These are phyloP conservation scores for Fusarium heterosporum DNA, from an alignment of 2,329 filamentous ascomycete genomes.

Conservation along the genomic window DNA sequence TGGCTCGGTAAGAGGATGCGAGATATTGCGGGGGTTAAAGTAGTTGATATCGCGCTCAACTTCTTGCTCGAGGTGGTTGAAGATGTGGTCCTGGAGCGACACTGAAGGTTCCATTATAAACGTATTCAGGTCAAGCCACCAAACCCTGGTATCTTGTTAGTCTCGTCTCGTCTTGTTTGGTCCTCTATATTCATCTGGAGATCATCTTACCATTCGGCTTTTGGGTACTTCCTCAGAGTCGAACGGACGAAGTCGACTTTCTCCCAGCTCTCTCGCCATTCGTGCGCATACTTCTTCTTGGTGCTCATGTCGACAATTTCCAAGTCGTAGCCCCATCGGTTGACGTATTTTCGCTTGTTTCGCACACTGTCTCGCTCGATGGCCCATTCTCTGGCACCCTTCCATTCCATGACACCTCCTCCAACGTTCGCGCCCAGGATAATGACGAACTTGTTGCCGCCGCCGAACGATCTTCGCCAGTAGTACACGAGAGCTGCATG, in stretches of 20 bases:
- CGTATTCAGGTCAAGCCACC: conserved; percentile 98
- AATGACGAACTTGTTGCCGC: conserved; percentile 91
- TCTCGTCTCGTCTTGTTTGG: conserved; percentile 8
- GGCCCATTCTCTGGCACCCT: conserved; percentile 96
- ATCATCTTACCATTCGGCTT: conserved; percentile 87
- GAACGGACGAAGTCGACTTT: conserved; percentile 95
- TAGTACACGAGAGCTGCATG: conserved; percentile 58
- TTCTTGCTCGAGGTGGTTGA: conserved; percentile 78
- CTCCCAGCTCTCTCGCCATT: conserved; percentile 99
- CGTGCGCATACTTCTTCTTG: conserved; percentile 97
- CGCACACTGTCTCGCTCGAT: conserved; percentile 95
- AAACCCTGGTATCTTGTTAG: conserved; percentile 81
- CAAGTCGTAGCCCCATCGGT: conserved; percentile 91
- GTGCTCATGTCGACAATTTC: conserved; percentile 99
- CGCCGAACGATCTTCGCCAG: conserved; percentile 81
- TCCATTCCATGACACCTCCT: conserved; percentile 99
- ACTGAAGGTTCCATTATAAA: conserved; percentile 97
- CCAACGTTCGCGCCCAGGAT: conserved; percentile 94
- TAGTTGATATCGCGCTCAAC: conserved; percentile 96
- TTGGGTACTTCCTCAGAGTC: conserved; percentile 90
- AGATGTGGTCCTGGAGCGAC: conserved; percentile 90
- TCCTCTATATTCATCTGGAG: neutral
- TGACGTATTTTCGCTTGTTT: conserved; percentile 92
- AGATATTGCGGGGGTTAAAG: conserved; percentile 95
- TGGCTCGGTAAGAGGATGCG: conserved; percentile 78